Conservation (phyloP, 192 early-diverging fungal genomes). For the Mortierella alpina region DNA sequence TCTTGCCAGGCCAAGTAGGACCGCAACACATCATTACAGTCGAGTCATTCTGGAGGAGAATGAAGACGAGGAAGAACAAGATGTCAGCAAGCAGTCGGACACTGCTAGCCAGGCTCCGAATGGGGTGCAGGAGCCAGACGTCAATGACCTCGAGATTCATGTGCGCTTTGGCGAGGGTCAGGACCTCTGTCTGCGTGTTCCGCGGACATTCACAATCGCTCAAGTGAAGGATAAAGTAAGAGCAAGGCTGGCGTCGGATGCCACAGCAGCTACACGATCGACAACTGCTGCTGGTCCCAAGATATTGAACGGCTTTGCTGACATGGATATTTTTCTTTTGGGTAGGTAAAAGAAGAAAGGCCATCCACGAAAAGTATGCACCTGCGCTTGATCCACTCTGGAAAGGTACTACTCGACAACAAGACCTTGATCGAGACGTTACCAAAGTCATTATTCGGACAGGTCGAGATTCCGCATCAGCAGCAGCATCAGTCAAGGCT, state of each 20-base stretch:
- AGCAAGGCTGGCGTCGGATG: background rate
- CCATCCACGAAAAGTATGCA: conserved; percentile 53
- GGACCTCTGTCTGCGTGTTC: conserved; percentile 33
- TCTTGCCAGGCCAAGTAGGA: background rate
- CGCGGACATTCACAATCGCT: conserved; percentile 51
- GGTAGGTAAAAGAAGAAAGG: conserved; percentile 50
- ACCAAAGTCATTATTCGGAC: conserved; percentile 34
- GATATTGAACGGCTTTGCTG: background rate
- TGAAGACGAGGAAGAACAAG: background rate
- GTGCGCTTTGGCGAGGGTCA: conserved; percentile 43
- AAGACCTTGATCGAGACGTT: conserved; percentile 49
- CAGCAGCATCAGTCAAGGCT: conserved; percentile 27
- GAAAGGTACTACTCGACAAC: conserved; percentile 56
- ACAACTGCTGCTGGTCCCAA: background rate
- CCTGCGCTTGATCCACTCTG: conserved; percentile 62
- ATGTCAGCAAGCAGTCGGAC: background rate
- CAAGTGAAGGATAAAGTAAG: conserved; percentile 61
- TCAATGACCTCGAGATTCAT: conserved; percentile 42
- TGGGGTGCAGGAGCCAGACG: background rate
- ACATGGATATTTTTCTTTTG: background rate
- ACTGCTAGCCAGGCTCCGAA: background rate
- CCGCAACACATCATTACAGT: conserved; percentile 4
- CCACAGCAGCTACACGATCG: too few species aligned
- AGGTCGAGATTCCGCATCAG: conserved; percentile 26
- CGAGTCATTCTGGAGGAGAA: conserved; percentile 4